phyloP scores from a whole-genome alignment of 2,329 filamentous ascomycete species.

The Chlorencoelia australis region DNA sequence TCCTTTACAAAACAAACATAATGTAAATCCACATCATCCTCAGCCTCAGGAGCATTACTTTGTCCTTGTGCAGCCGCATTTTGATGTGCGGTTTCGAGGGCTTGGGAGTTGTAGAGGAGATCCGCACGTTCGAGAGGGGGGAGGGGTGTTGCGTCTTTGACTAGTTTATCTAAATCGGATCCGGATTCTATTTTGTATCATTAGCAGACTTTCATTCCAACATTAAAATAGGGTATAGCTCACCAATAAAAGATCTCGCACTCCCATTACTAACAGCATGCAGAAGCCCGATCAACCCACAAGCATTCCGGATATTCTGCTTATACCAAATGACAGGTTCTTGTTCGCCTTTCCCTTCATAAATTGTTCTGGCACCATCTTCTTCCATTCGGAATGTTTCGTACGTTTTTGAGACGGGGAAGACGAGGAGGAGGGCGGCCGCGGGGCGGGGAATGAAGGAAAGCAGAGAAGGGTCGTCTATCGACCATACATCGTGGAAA shows the following conservation, averaged over 20 bases:
- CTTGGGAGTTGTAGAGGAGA: constrained; percentile 68
- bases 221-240: constrained; percentile 37
- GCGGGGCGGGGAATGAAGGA: constrained; percentile 84
- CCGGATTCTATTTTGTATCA: constrained; percentile 35
- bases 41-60: constrained; percentile 65
- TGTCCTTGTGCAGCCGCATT: constrained; percentile 74
- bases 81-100: constrained; percentile 70
- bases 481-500: constrained; percentile 88
- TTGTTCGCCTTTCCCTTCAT: constrained; percentile 52
- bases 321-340: constrained; percentile 90
- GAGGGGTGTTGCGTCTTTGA: constrained; percentile 61
- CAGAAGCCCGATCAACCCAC: constrained; percentile 80
- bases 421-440: constrained; percentile 83
- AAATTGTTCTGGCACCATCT: constrained; percentile 54
- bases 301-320: constrained; percentile 92
- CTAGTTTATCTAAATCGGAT: constrained; percentile 46
- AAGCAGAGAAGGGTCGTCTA: constrained; percentile 79
- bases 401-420: constrained; percentile 74
- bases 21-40: constrained; percentile 75
- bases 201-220: constrained; percentile 56
- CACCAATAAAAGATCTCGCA: constrained; percentile 77
- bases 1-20: constrained; percentile 90
- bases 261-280: constrained; percentile 76
- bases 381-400: constrained; percentile 68
- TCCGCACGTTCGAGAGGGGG: constrained; percentile 56